Base-by-base conservation (phyloP, 805 yeast genomes). In the Cyberlindnera euphorbiiphila region DNA sequence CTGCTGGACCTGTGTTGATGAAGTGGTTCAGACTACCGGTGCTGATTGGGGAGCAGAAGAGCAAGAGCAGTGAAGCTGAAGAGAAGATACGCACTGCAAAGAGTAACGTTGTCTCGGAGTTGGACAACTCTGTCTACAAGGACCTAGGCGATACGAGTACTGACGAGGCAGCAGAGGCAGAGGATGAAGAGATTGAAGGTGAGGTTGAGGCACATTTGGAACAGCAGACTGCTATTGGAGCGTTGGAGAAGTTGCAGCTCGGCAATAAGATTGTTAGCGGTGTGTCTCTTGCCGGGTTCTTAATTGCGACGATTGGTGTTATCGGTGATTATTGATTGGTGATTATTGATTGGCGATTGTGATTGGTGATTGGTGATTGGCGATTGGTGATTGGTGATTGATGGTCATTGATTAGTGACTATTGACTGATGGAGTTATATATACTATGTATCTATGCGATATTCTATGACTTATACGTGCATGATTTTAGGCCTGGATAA, bases 221-320 rank as follows among this genome's bases (percentile, higher is more conserved):
- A 32, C 70, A 70, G 46, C 68, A 57, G 33, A 59, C 63, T 32
- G 57, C 61, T 2, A 45, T 54, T 14, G 38, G 41, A 4, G 59
- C 61, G 13, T 52, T 73, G 42, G 53, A 58, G 22, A 45, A 44
- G 5, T 42, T 76, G 19, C 56, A 59, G 36, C 36, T 55, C 2
- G 65, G 67, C 9, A 72, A 72, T 53, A 38, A 56, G 20, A 48
- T 64, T 18, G 71, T 74, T 4, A 60, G 71, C 8, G 59, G 57
- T 12, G 49, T 77, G 23, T 54, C 73, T 13, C 71, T 71, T 8
- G 43, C 61, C 10, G 71, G 78, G 0, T 71, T 76, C 36, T 53
- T 68, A 5, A 56, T 79, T 35, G 68, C 80, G 16, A 50, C 68
- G 9, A 54, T 79, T 44, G 86, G 86, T 11, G 65, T 75, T 37